Evolutionary conservation across 371 early-diverging fungal genomes (phyloP).

Genomic region (Massospora cicadina): DNA sequence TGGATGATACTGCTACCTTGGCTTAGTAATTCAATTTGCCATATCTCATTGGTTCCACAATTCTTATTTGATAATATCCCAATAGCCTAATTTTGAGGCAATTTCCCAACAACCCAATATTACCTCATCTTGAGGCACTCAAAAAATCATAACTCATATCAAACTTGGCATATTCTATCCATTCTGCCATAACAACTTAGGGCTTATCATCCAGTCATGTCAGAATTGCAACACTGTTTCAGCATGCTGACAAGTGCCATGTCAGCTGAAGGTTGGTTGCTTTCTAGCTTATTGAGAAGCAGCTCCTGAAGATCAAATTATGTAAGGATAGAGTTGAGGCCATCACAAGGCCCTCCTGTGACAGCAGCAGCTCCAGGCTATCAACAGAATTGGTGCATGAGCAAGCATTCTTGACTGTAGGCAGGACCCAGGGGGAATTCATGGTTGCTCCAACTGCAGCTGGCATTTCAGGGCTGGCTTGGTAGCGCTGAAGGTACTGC

Average conservation of each 20-base stretch:
- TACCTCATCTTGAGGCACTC: too few relatives aligned
- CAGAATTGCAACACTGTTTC: conserved; percentile 3
- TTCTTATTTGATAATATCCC: too few relatives aligned
- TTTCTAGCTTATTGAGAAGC: not conserved
- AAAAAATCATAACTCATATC: too few relatives aligned
- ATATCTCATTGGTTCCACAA: too few relatives aligned
- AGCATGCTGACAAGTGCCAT: not conserved
- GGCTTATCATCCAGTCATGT: too few relatives aligned
- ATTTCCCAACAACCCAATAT: too few relatives aligned
- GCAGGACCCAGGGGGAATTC: too few relatives aligned
- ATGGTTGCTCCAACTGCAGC: not conserved
- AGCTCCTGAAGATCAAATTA: conserved; percentile 9
- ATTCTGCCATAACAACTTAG: too few relatives aligned
- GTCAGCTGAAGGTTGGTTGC: not conserved
- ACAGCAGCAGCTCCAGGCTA: conserved; percentile 1
- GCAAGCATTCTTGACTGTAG: not conserved
- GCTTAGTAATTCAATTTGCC: too few relatives aligned
- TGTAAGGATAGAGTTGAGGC: not conserved
- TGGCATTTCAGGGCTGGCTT: not conserved
- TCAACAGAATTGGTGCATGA: conserved; percentile 7
- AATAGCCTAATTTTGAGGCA: too few relatives aligned
- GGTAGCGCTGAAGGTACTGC: conserved; percentile 1
- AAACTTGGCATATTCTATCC: too few relatives aligned
- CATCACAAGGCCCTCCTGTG: conserved; percentile 4
- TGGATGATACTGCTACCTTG: too few relatives aligned